phyloP scores from a whole-genome alignment of 352 stramenopile genomes.

The Globisporangium radiosum region DNA sequence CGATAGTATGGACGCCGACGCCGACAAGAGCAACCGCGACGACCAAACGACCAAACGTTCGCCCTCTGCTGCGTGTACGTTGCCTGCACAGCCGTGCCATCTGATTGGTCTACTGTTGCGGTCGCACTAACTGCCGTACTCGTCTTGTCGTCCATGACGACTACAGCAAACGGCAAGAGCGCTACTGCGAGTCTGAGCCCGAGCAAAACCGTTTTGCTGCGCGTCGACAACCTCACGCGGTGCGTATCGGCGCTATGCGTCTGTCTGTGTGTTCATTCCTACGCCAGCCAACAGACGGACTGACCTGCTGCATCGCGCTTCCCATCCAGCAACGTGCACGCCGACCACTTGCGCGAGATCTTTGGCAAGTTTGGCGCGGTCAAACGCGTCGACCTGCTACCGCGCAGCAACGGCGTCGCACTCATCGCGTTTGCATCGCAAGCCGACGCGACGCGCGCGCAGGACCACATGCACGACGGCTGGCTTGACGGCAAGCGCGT shows the following conservation, averaged over 20 bases:
- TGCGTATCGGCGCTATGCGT: background rate
- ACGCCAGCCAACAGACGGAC: background rate
- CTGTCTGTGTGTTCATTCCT: background rate
- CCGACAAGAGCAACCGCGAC: background rate
- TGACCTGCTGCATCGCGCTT: background rate
- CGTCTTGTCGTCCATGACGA: background rate
- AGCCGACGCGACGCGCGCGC: constrained; percentile 47
- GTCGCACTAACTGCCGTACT: too few relatives aligned
- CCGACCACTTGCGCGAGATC: constrained; percentile 78
- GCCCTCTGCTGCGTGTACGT: constrained; percentile 2
- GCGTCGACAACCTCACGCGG: constrained; percentile 79
- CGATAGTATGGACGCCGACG: constrained; percentile 1
- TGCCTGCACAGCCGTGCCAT: background rate
- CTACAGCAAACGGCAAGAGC: constrained; percentile 5
- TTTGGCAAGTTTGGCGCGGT: constrained; percentile 83
- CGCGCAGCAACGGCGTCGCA: constrained; percentile 20
- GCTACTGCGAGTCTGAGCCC: constrained; percentile 10
- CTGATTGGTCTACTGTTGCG: background rate
- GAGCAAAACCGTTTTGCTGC: constrained; percentile 30
- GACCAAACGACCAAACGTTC: background rate
- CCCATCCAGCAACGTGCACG: constrained; percentile 55
- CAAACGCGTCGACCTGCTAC: constrained; percentile 39
- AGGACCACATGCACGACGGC: constrained; percentile 77
- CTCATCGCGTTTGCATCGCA: constrained; percentile 50
- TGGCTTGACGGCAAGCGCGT: constrained; percentile 81